phyloP scores from a whole-genome alignment of 805 yeast species.

The Zygoascus flipseniorum region DNA sequence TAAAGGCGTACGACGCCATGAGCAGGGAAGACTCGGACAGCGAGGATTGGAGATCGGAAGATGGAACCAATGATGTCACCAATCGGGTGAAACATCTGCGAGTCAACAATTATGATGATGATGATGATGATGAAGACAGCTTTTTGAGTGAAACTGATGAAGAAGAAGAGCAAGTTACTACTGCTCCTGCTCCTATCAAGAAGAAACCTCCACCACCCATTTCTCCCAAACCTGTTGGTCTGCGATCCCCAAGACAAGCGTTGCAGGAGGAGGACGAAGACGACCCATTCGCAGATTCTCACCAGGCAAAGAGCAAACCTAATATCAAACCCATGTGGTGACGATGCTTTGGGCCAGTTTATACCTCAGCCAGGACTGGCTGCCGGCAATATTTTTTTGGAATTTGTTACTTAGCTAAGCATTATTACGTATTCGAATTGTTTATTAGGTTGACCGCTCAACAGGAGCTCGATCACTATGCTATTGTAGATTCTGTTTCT shows the following conservation, averaged over 20 bases:
- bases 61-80: neutral
- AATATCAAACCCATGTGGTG: constrained; percentile 21
- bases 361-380: too few species aligned
- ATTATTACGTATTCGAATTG: too few species aligned
- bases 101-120: constrained; percentile 18
- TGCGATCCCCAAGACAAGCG: neutral
- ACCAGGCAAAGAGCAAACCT: constrained; percentile 18
- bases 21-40: constrained; percentile 39
- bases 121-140: constrained; percentile 10
- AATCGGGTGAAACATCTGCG: constrained; percentile 1
- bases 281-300: constrained; percentile 49
- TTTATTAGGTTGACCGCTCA: too few species aligned
- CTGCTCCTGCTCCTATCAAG: constrained; percentile 17
- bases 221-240: constrained; percentile 8
- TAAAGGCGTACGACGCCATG: constrained; percentile 58
- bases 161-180: constrained; percentile 10
- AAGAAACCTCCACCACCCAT: constrained; percentile 23
- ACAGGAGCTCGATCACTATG: too few species aligned
- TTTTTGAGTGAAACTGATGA: constrained; percentile 11
- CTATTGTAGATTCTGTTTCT: too few species aligned
- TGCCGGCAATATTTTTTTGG: too few species aligned
- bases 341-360: neutral
- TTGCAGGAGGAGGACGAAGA: constrained; percentile 20
- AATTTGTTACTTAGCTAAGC: too few species aligned
- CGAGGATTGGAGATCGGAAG: constrained; percentile 24